These are phyloP conservation scores for Penicillium lividum DNA, from an alignment of 495 filamentous ascomycete species.

Conservation along the genomic window DNA sequence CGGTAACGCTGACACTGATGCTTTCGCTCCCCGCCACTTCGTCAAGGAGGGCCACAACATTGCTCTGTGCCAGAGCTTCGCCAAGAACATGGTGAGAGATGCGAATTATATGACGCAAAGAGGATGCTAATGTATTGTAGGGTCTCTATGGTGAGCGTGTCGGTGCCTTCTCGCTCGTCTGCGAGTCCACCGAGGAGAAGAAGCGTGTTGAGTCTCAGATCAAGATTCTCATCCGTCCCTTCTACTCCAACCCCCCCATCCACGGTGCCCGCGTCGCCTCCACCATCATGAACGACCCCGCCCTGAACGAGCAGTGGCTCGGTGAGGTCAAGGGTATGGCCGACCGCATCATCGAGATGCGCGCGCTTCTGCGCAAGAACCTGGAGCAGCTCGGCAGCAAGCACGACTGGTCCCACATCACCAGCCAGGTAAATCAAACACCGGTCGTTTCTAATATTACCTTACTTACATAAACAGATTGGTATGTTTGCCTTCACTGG, in stretches of 20 bases:
- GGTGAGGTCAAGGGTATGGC: conserved; percentile 98
- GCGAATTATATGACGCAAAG: not conserved
- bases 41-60: conserved; percentile 89
- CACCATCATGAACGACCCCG: conserved; percentile 85
- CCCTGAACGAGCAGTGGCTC: conserved; percentile 91
- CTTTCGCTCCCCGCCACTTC: conserved; percentile 90
- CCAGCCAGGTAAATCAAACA: conserved; percentile 55
- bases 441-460: not conserved
- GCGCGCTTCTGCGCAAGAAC: conserved; percentile 86
- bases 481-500: conserved; percentile 99
- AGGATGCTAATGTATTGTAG: conserved; percentile 34
- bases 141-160: conserved; percentile 98
- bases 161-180: conserved; percentile 92
- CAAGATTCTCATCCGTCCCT: conserved; percentile 95
- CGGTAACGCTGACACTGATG: conserved; percentile 87
- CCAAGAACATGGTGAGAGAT: conserved; percentile 91
- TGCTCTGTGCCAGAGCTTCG: conserved; percentile 89
- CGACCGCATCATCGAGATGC: conserved; percentile 98
- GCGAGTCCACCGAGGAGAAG: conserved; percentile 83
- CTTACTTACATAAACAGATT: conserved; percentile 47
- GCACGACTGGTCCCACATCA: conserved; percentile 99
- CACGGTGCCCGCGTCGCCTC: conserved; percentile 94
- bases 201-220: conserved; percentile 95
- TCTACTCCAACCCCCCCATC: conserved; percentile 98
- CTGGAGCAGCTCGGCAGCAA: conserved; percentile 91